A percentile compares a stretch with the other conserved stretches of the same genome.
phyloP scores from a whole-genome alignment of 768 basidiomycete species.

The Boletus patriciae region DNA sequence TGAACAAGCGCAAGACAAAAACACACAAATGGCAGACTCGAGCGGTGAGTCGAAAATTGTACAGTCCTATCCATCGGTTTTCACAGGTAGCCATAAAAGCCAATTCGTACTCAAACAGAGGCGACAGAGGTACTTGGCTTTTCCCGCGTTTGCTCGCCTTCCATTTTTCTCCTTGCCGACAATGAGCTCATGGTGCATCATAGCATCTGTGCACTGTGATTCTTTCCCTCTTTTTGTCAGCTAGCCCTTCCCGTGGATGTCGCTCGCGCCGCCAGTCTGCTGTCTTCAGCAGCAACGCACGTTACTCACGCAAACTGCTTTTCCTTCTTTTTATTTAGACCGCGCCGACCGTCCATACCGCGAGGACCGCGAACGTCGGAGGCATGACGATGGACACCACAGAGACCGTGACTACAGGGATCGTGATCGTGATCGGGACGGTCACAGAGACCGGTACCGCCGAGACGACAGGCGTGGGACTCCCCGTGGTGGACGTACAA shows the following conservation, averaged over 20 bases:
- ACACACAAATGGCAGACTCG: conserved; percentile 47
- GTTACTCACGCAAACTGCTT: conserved; percentile 53
- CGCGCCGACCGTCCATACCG: conserved; percentile 54
- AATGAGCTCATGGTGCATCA: conserved; percentile 66
- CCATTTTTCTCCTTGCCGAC: conserved; percentile 43
- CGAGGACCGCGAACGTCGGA: conserved; percentile 62
- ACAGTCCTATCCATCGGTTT: conserved; percentile 21
- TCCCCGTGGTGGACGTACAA: conserved; percentile 42
- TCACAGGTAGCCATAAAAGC: conserved; percentile 30
- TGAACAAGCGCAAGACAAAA: conserved; percentile 17
- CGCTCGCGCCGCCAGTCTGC: conserved; percentile 42
- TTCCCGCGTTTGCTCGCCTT: conserved; percentile 33
- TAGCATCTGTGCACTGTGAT: conserved; percentile 45
- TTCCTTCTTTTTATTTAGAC: conserved; percentile 51
- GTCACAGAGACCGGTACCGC: conserved; percentile 35
- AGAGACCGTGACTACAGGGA: conserved; percentile 55
- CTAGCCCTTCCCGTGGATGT: conserved; percentile 57
- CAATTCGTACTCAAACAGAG: conserved; percentile 33
- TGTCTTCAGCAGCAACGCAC: conserved; percentile 41
- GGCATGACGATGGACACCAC: conserved; percentile 57
- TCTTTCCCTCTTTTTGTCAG: conserved; percentile 42
- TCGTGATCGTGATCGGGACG: conserved; percentile 40
- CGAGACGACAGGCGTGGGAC: conserved; percentile 53
- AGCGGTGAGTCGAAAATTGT: conserved; percentile 48
- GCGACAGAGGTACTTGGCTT: conserved; percentile 35